These are phyloP conservation scores for Pseudozyma sp. DNA, from an alignment of 1,284 basidiomycete genomes.

Conservation along the genomic window DNA sequence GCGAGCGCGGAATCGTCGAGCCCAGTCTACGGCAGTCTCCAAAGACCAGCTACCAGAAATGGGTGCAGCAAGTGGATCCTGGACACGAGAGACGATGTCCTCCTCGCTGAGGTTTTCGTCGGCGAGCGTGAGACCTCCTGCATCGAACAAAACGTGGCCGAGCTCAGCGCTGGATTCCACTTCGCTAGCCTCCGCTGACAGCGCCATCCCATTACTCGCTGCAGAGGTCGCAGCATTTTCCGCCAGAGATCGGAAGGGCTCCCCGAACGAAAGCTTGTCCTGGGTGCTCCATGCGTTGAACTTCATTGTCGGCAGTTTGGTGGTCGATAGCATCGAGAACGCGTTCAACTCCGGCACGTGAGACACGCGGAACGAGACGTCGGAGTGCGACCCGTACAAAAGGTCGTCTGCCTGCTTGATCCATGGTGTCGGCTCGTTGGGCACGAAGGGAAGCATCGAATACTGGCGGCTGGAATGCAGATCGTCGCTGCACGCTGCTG, in stretches of 20 bases:
- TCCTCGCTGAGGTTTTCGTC: conserved; percentile 30
- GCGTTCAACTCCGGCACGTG: conserved; percentile 30
- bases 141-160: conserved; percentile 38
- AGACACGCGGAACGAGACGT: conserved; percentile 32
- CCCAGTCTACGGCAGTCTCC: conserved; percentile 24
- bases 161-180: conserved; percentile 33
- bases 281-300: conserved; percentile 24
- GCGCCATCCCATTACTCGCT: neutral
- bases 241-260: conserved; percentile 25
- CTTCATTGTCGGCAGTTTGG: conserved; percentile 21
- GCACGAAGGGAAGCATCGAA: conserved; percentile 45
- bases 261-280: conserved; percentile 11
- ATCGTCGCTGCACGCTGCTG: conserved; percentile 21
- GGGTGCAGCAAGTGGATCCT: conserved; percentile 39
- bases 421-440: conserved; percentile 43
- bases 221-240: neutral
- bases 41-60: conserved; percentile 38
- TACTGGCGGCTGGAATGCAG: conserved; percentile 13
- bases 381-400: conserved; percentile 28
- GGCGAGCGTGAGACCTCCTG: conserved; percentile 19
- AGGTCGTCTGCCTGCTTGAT: conserved; percentile 36
- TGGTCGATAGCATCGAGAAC: conserved; percentile 9
- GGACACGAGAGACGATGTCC: conserved; percentile 22
- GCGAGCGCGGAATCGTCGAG: conserved; percentile 21
- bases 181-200: neutral